Conservation (phyloP, 176 grass and related monocot species). For the Triticum turgidum region DNA sequence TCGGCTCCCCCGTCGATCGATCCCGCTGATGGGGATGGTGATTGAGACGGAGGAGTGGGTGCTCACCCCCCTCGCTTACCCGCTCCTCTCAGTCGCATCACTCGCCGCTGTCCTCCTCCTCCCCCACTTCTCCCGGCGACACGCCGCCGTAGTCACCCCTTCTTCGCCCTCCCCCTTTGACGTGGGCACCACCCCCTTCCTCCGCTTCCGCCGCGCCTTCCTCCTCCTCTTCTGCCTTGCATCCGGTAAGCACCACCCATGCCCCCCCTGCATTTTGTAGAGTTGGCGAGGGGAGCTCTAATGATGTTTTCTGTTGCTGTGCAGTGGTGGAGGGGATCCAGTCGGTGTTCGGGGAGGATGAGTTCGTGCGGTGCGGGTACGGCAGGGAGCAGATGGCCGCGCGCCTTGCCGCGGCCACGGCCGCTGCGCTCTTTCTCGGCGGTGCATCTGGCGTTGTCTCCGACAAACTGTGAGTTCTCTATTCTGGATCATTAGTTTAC, state of each 20-base stretch:
- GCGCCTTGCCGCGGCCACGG: conserved; percentile 39
- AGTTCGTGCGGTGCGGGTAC: conserved; percentile 56
- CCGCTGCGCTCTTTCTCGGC: conserved; percentile 50
- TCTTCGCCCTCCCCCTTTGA: conserved; percentile 53
- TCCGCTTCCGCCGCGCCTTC: conserved; percentile 75
- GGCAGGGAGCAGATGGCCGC: conserved; percentile 65
- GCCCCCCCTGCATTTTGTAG: not conserved
- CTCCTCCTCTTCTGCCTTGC: conserved; percentile 74
- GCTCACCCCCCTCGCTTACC: conserved; percentile 52
- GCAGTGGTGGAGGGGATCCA: conserved; percentile 74
- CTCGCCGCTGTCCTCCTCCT: conserved; percentile 56
- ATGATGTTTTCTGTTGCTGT: conserved; percentile 15
- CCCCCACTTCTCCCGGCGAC: conserved; percentile 56
- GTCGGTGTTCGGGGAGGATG: conserved; percentile 75
- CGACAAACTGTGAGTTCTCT: conserved; percentile 56
- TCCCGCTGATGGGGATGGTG: conserved; percentile 61
- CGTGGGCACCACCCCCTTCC: conserved; percentile 39
- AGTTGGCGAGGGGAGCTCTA: not conserved
- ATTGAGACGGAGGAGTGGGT: conserved; percentile 83
- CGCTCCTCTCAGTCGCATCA: conserved; percentile 59
- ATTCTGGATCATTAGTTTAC: not conserved
- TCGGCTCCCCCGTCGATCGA: not conserved
- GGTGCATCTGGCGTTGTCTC: conserved; percentile 66
- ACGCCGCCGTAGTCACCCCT: not conserved
- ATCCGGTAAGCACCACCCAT: conserved; percentile 44